Conservation (phyloP, 805 yeast genomes). For the Wickerhamomyces chaumierensis region DNA sequence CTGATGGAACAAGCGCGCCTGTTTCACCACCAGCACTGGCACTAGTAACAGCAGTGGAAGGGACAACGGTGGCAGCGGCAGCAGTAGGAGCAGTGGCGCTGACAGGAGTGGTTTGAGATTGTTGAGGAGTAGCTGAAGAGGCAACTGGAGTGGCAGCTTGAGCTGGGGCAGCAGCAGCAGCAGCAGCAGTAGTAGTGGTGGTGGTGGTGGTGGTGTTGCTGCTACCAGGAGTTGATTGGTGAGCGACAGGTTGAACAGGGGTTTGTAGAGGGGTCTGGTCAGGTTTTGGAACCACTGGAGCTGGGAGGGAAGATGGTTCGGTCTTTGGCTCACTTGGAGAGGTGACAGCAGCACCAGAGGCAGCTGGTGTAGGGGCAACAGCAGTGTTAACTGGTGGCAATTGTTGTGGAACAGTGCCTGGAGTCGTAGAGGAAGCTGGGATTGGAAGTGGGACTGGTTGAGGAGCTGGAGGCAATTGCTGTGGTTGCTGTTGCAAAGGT, state of each 20-base stretch:
- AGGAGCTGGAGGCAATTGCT: slow-evolving; percentile 20
- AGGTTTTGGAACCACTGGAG: slow-evolving; percentile 14
- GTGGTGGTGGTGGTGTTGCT: too few species aligned
- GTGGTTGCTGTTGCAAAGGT: slow-evolving; percentile 10
- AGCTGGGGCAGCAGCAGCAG: too few species aligned
- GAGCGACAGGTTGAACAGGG: slow-evolving; percentile 13
- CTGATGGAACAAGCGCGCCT: too few species aligned
- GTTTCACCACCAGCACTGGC: too few species aligned
- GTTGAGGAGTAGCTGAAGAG: slow-evolving; percentile 12
- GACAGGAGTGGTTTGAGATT: slow-evolving; percentile 3
- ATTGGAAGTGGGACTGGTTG: slow-evolving; percentile 17
- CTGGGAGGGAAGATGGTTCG: slow-evolving; percentile 9
- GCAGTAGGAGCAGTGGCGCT: slow-evolving; percentile 2
- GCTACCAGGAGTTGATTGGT: too few species aligned
- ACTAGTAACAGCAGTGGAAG: slow-evolving; percentile 12
- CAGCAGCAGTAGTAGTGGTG: too few species aligned
- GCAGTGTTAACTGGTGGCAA: slow-evolving; percentile 5
- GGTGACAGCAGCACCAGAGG: too few species aligned
- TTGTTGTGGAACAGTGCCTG: slow-evolving; percentile 18
- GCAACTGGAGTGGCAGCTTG: slow-evolving; percentile 10
- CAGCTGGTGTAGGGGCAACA: background rate
- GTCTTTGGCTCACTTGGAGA: slow-evolving; percentile 22
- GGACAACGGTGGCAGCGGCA: slow-evolving; percentile 7
- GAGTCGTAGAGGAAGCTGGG: slow-evolving; percentile 15
- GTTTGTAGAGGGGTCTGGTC: slow-evolving; percentile 15